phyloP scores from a whole-genome alignment of 1,139 yeast genomes.

The Pneumocystis canis region DNA sequence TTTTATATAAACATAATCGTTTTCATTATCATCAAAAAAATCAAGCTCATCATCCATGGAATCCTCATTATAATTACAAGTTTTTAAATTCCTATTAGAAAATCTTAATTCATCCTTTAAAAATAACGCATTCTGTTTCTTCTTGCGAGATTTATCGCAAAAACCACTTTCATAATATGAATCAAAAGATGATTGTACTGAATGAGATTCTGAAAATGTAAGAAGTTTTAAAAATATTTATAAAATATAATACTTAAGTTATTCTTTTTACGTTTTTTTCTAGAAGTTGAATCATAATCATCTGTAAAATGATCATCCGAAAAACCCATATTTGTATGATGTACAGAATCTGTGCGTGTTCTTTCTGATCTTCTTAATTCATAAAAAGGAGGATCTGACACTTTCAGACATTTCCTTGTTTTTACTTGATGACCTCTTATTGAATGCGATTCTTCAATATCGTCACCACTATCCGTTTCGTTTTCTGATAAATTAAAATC shows the following conservation, averaged over 20 bases:
- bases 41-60: constrained; percentile 3
- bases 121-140: not conserved
- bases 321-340: not conserved
- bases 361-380: not conserved
- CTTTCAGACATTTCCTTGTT: not conserved
- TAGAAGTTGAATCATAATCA: not conserved
- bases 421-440: not conserved
- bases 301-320: not conserved
- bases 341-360: not conserved
- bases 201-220: not conserved
- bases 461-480: not conserved
- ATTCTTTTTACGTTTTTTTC: not conserved
- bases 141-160: not conserved
- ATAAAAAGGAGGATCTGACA: not conserved
- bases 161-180: not conserved
- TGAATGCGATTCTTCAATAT: not conserved
- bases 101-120: not conserved
- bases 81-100: not conserved
- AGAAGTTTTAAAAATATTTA: not conserved
- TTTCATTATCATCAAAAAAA: constrained; percentile 24
- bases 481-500: not conserved
- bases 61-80: constrained; percentile 13
- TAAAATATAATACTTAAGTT: not conserved
- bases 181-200: not conserved
- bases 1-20: constrained; percentile 17